phyloP scores from a whole-genome alignment of 2,329 filamentous ascomycete genomes.

The Phaeophleospora eucalypticola region DNA sequence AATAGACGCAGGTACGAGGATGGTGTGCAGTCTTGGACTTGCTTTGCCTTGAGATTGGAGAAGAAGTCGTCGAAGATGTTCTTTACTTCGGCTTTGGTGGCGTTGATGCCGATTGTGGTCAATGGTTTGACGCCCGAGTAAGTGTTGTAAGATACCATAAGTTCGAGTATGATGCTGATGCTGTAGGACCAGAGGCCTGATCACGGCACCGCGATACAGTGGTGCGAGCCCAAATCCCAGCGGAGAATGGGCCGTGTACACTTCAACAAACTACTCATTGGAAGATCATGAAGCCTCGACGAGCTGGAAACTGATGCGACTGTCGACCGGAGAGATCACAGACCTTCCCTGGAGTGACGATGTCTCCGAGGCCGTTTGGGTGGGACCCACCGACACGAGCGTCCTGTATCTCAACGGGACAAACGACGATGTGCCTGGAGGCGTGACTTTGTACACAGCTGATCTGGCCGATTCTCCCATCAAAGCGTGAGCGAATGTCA shows the following conservation, averaged over 20 bases:
- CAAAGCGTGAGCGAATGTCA: slow-evolving; percentile 11
- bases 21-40: not conserved
- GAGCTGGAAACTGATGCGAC: slow-evolving; percentile 23
- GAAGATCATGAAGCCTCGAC: slow-evolving; percentile 20
- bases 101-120: not conserved
- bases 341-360: slow-evolving; percentile 19
- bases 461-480: slow-evolving; percentile 28
- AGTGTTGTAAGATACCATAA: not conserved
- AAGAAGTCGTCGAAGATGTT: not conserved
- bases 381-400: slow-evolving; percentile 29
- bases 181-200: slow-evolving; percentile 21
- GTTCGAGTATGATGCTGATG: not conserved
- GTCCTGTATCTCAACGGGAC: slow-evolving; percentile 29
- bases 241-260: slow-evolving; percentile 32
- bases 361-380: slow-evolving; percentile 29
- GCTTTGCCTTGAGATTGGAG: not conserved
- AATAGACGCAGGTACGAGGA: too few relatives aligned
- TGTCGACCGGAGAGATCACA: slow-evolving; percentile 22
- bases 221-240: slow-evolving; percentile 21
- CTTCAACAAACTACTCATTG: slow-evolving; percentile 23
- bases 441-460: slow-evolving; percentile 38
- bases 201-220: slow-evolving; percentile 27
- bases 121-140: slow-evolving; percentile 17
- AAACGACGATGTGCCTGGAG: slow-evolving; percentile 21
- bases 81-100: not conserved